Conservation (phyloP, 495 filamentous ascomycete genomes). For the Podospora pseudoanserina region DNA sequence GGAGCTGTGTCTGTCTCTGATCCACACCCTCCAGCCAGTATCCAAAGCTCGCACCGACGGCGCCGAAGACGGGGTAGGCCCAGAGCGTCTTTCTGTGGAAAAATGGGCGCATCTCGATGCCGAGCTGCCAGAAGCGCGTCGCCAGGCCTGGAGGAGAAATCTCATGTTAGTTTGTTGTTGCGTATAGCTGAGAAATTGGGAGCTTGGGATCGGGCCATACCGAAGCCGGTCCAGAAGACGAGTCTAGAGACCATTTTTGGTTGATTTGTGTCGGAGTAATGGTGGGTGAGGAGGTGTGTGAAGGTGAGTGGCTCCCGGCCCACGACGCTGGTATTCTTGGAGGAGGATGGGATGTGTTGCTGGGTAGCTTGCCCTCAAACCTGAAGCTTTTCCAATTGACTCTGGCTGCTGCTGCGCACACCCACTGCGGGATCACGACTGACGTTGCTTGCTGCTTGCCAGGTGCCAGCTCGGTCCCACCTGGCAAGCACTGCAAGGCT, state of each 20-base stretch:
- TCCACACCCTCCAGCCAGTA: constrained; percentile 93
- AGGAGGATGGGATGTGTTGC: not conserved
- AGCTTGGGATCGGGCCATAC: constrained; percentile 45
- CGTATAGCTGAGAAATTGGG: not conserved
- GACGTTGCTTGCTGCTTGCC: not conserved
- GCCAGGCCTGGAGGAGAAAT: constrained; percentile 63
- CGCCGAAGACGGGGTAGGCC: constrained; percentile 89
- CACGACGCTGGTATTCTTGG: not conserved
- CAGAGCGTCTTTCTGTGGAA: constrained; percentile 72
- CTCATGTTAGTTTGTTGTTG: not conserved
- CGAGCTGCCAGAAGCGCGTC: constrained; percentile 91
- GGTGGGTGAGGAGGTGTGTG: not conserved
- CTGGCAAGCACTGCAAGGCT: not conserved
- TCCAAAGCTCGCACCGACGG: constrained; percentile 82
- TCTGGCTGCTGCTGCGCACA: not conserved
- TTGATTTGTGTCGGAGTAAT: too few relatives aligned
- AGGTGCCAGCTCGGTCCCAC: not conserved
- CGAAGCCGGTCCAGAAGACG: constrained; percentile 96
- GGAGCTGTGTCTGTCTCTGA: constrained; percentile 65
- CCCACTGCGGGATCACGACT: not conserved
- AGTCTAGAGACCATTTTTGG: constrained; percentile 63
- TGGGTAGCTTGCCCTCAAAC: not conserved
- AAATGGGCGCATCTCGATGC: constrained; percentile 95
- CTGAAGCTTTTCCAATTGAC: not conserved
- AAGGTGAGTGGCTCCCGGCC: not conserved